phyloP scores from a whole-genome alignment of 1,284 basidiomycete genomes.

The Exobasidium rhododendri region DNA sequence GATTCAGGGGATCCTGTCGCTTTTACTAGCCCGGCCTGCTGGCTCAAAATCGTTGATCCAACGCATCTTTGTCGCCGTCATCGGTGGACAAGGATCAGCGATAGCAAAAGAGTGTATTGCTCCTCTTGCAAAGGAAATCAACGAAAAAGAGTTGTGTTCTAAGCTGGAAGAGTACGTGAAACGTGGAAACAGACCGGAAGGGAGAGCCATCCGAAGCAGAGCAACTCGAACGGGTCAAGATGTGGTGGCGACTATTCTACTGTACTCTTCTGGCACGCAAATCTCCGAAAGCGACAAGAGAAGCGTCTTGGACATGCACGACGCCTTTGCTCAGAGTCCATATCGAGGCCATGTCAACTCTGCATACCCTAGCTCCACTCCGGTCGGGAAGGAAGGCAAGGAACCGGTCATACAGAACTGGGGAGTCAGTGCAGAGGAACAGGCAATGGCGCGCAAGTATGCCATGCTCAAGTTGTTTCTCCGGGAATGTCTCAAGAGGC shows the following conservation, averaged over 20 bases:
- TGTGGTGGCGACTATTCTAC: conserved; percentile 47
- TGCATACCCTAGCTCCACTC: conserved; percentile 45
- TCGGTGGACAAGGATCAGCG: conserved; percentile 36
- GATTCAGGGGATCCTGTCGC: conserved; percentile 45
- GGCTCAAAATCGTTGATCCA: conserved; percentile 53
- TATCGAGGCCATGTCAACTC: conserved; percentile 35
- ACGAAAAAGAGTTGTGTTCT: conserved; percentile 38
- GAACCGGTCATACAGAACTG: conserved; percentile 22
- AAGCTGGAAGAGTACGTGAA: conserved; percentile 50
- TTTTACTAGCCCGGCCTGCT: conserved; percentile 50
- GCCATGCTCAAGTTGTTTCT: conserved; percentile 48
- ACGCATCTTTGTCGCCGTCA: conserved; percentile 43
- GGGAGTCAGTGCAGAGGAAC: conserved; percentile 31
- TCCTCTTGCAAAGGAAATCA: conserved; percentile 44
- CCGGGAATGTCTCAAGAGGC: conserved; percentile 42
- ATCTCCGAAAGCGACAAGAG: conserved; percentile 26
- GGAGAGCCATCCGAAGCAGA: conserved; percentile 27
- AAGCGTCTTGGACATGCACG: conserved; percentile 44
- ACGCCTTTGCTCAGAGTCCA: conserved; percentile 44
- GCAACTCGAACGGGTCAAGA: conserved; percentile 44
- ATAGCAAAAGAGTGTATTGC: conserved; percentile 48
- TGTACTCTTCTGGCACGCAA: conserved; percentile 26
- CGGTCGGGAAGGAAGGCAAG: conserved; percentile 24
- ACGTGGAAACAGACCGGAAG: conserved; percentile 41
- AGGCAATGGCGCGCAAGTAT: conserved; percentile 44